Evolutionary conservation across 2,329 filamentous ascomycete species (phyloP).

Genomic region (Curvularia eragrostidis): DNA sequence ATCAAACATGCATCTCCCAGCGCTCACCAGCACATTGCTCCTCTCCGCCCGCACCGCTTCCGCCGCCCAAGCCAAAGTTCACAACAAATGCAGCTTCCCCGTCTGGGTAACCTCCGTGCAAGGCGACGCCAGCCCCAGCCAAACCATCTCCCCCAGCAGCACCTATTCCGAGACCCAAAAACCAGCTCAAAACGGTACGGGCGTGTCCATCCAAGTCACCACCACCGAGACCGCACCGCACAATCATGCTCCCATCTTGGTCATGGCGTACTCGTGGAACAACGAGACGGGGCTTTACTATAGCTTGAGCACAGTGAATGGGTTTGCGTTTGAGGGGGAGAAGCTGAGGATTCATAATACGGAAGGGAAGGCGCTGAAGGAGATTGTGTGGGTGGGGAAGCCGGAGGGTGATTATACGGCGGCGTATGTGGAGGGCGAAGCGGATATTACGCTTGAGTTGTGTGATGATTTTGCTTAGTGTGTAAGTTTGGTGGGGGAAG

Average conservation of each 20-base stretch:
- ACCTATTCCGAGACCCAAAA: constrained; percentile 26
- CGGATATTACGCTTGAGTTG: constrained; percentile 25
- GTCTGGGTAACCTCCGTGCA: constrained; percentile 34
- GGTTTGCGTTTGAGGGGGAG: constrained; percentile 30
- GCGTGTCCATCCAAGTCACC: constrained; percentile 37
- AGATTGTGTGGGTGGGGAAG: constrained; percentile 28
- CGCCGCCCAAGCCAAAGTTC: constrained; percentile 24
- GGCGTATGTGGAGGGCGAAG: constrained; percentile 20
- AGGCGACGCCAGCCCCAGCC: constrained; percentile 1
- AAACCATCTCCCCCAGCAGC: constrained; percentile 9
- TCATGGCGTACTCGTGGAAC: constrained; percentile 32
- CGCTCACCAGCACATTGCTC: constrained; percentile 22
- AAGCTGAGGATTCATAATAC: constrained; percentile 25
- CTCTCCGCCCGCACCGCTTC: constrained; percentile 22
- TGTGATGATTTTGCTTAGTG: constrained; percentile 18
- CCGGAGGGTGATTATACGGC: constrained; percentile 20
- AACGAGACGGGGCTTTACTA: constrained; percentile 30
- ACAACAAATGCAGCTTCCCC: constrained; percentile 36
- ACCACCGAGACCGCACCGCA: constrained; percentile 21
- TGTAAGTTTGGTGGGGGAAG: no score
- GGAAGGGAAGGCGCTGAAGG: constrained; percentile 5
- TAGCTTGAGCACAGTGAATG: constrained; percentile 27
- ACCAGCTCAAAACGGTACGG: constrained; percentile 18
- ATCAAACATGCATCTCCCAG: constrained; percentile 28
- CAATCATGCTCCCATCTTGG: constrained; percentile 26